Evolutionary conservation across 2,329 filamentous ascomycete species (phyloP).

Genomic region (Sclerotinia subarctica): DNA sequence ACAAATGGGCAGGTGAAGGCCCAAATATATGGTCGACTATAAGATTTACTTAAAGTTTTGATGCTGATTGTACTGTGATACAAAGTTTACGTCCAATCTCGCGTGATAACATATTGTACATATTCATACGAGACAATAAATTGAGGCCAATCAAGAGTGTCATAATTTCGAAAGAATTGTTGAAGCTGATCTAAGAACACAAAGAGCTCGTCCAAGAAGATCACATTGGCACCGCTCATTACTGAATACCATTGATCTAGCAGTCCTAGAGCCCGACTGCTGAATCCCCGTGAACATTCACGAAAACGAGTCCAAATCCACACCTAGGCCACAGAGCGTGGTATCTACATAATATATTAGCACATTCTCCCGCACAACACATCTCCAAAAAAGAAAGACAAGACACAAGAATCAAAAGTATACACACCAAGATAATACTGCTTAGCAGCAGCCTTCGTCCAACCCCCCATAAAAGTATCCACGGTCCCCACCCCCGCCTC

Average conservation of each 20-base stretch:
- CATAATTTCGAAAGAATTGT: neutral
- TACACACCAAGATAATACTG: conserved; percentile 31
- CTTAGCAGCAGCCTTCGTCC: conserved; percentile 31
- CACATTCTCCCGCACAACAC: neutral
- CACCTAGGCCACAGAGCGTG: conserved; percentile 28
- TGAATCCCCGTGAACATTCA: neutral
- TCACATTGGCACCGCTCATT: neutral
- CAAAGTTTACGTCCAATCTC: neutral
- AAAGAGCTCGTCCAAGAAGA: neutral
- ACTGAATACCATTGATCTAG: neutral
- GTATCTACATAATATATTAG: conserved; percentile 28
- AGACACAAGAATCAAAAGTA: neutral
- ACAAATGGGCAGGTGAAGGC: neutral
- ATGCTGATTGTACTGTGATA: neutral
- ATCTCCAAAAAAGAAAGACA: neutral
- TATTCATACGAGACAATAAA: neutral
- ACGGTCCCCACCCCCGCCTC: conserved; percentile 29
- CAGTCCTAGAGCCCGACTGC: neutral
- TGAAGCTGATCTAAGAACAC: neutral
- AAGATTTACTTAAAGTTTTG: neutral
- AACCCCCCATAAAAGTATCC: conserved; percentile 32
- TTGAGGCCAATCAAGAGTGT: neutral
- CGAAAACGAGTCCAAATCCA: conserved; percentile 24
- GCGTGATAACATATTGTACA: neutral
- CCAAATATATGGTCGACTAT: neutral